Evolutionary conservation across 805 yeast genomes (phyloP).

Genomic region (Wickerhamiella sorbophila): DNA sequence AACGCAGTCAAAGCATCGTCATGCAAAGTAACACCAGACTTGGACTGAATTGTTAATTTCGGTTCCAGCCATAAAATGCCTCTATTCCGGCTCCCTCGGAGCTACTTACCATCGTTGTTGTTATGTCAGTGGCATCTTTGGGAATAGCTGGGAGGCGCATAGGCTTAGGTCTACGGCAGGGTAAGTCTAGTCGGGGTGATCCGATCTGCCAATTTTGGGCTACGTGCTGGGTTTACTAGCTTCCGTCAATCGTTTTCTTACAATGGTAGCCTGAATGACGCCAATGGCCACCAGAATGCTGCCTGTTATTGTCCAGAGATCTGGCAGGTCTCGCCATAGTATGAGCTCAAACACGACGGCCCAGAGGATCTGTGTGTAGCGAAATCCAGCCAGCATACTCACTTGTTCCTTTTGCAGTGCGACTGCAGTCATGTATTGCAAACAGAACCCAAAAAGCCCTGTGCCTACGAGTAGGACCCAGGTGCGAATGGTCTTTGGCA

Average conservation of each 20-base stretch:
- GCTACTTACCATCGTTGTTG: background rate
- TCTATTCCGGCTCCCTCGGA: background rate
- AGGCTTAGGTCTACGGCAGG: no score
- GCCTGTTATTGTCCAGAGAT: conserved; percentile 53
- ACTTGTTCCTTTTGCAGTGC: conserved; percentile 77
- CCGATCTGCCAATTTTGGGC: no score
- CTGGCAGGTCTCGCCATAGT: conserved; percentile 63
- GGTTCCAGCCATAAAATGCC: background rate
- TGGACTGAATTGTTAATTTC: conserved; percentile 1
- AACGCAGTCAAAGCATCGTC: conserved; percentile 88
- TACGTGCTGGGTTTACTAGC: no score
- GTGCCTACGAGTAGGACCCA: conserved; percentile 48
- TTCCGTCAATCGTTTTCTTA: background rate
- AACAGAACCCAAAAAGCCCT: conserved; percentile 68
- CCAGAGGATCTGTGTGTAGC: conserved; percentile 63
- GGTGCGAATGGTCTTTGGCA: conserved; percentile 8
- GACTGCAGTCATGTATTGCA: conserved; percentile 65
- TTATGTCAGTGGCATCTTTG: background rate
- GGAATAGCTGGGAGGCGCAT: no score
- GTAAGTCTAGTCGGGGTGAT: no score
- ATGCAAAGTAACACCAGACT: conserved; percentile 57
- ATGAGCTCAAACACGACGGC: conserved; percentile 62
- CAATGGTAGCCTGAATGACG: conserved; percentile 1
- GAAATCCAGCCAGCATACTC: conserved; percentile 58
- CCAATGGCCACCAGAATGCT: conserved; percentile 43